A percentile compares a stretch with the other conserved stretches of the same genome.
Conservation (phyloP, 306 rosid species). For the Lathyrus sativus region DNA sequence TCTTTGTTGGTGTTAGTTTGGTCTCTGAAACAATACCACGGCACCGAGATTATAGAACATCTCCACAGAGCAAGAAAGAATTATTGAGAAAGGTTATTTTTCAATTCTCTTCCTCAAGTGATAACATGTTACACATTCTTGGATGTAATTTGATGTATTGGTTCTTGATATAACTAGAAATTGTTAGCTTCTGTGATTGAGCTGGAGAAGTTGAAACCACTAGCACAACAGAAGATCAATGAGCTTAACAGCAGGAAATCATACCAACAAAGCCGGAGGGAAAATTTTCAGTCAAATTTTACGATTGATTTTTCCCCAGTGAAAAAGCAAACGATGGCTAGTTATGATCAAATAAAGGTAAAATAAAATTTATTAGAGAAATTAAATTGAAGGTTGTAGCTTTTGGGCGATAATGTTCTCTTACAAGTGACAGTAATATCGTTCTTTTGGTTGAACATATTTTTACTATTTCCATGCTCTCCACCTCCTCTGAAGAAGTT, state of each 20-base stretch:
- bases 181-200: conserved; percentile 68
- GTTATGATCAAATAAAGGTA: conserved; percentile 59
- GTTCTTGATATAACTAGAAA: conserved; percentile 48
- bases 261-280: conserved; percentile 51
- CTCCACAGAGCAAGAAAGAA: conserved; percentile 61
- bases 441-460: conserved; percentile 1
- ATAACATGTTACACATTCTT: background rate
- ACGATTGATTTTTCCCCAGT: conserved; percentile 45
- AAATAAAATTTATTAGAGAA: conserved; percentile 34
- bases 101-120: conserved; percentile 14
- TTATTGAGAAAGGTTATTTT: conserved; percentile 62
- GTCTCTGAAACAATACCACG: conserved; percentile 83
- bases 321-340: conserved; percentile 47
- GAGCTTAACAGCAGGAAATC: conserved; percentile 59
- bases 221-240: conserved; percentile 68
- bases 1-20: conserved; percentile 58
- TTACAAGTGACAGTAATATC: conserved; percentile 3
- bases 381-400: conserved; percentile 6
- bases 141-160: conserved; percentile 35
- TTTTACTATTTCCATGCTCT: conserved; percentile 8
- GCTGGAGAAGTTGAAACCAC: conserved; percentile 84
- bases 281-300: conserved; percentile 51
- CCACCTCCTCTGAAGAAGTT: conserved; percentile 19
- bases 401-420: conserved; percentile 4
- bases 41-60: conserved; percentile 67